Percentiles rank a stretch among this genome's conserved stretches.
Conservation (phyloP, 2,329 filamentous ascomycete genomes). For the Trichoderma oligosporum region DNA sequence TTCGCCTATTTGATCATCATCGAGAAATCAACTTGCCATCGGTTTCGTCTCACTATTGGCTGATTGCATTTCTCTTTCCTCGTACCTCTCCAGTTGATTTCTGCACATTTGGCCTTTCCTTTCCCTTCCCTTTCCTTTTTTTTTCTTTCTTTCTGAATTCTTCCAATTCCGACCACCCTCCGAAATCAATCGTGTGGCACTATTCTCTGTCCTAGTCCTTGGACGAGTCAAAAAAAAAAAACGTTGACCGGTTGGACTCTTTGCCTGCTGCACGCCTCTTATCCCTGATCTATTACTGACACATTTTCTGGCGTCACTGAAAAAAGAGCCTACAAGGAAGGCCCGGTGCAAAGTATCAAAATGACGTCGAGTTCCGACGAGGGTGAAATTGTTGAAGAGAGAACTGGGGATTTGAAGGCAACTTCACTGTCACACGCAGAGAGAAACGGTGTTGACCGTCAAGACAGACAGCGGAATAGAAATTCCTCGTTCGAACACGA, state of each 20-base stretch:
- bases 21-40: neutral
- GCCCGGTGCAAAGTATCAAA: constrained; percentile 23
- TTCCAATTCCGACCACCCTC: neutral
- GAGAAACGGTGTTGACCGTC: constrained; percentile 87
- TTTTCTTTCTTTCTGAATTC: neutral
- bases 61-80: neutral
- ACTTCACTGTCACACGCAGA: constrained; percentile 74
- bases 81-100: neutral
- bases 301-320: constrained; percentile 25
- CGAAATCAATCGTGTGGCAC: neutral
- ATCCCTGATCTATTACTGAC: constrained; percentile 37
- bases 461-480: constrained; percentile 71
- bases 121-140: no score
- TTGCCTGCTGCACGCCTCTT: constrained; percentile 31
- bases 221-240: constrained; percentile 38
- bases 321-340: constrained; percentile 25
- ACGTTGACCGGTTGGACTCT: constrained; percentile 43
- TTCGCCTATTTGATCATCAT: constrained; percentile 15
- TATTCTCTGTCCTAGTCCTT: constrained; percentile 30
- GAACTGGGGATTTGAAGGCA: constrained; percentile 69
- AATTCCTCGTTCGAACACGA: constrained; percentile 55
- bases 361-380: constrained; percentile 68
- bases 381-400: constrained; percentile 78
- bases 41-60: neutral
- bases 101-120: no score